Evolutionary conservation across 1,284 basidiomycete genomes (phyloP).

Genomic region (Microbotryomycetes sp.): DNA sequence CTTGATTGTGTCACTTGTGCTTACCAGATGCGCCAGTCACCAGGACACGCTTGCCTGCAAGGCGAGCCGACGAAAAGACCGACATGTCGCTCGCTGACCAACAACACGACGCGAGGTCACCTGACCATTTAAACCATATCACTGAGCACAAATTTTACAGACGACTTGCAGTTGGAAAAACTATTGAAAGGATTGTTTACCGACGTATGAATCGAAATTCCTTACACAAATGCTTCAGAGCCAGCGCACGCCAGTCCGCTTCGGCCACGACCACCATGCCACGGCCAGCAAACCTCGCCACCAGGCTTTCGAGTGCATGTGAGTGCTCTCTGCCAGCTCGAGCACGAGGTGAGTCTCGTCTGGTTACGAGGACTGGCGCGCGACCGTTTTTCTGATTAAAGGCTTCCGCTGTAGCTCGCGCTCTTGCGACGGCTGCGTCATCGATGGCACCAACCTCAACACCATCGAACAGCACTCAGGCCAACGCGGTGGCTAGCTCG

Average conservation of each 20-base stretch:
- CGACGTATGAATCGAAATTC: no score
- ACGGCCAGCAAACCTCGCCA: background rate
- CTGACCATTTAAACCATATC: no score
- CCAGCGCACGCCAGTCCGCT: no score
- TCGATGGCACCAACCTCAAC: background rate
- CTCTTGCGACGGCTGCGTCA: no score
- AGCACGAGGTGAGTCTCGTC: background rate
- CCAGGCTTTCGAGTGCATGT: background rate
- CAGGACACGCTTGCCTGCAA: conserved; percentile 61
- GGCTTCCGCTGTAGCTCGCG: no score
- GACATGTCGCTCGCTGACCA: conserved; percentile 13
- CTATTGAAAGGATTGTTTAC: no score
- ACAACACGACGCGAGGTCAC: no score
- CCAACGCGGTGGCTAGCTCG: background rate
- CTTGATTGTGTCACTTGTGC: background rate
- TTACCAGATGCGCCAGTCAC: conserved; percentile 71
- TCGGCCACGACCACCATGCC: background rate
- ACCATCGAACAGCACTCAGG: no score
- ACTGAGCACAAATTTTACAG: no score
- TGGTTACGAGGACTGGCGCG: background rate
- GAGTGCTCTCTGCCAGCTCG: background rate
- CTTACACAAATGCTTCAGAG: no score
- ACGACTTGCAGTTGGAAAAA: no score
- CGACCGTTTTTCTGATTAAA: no score
- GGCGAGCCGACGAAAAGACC: conserved; percentile 16